Evolutionary conservation across 2,329 filamentous ascomycete genomes (phyloP).

Genomic region (Pezicula neosporulosa): DNA sequence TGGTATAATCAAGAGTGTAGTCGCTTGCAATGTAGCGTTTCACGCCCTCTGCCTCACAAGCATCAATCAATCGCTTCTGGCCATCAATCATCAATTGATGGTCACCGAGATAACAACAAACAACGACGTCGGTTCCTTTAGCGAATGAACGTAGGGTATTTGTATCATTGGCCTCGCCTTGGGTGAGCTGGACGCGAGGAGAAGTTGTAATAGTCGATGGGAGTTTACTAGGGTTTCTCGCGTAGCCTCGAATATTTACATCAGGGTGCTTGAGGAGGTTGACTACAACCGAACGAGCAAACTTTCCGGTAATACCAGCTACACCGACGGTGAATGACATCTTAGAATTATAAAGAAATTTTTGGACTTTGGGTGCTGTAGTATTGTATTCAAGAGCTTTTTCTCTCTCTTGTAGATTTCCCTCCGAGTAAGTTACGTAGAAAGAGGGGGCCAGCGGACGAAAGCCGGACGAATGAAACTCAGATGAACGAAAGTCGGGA

Average conservation of each 20-base stretch:
- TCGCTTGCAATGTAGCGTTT: constrained; percentile 37
- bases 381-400: too few species aligned
- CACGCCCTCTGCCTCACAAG: constrained; percentile 30
- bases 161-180: constrained; percentile 2
- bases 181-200: background rate
- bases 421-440: too few species aligned
- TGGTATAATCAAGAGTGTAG: constrained; percentile 35
- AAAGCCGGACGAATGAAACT: too few species aligned
- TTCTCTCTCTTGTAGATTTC: too few species aligned
- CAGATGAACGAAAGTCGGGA: too few species aligned
- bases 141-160: background rate
- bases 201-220: background rate
- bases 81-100: constrained; percentile 33
- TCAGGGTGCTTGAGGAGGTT: background rate
- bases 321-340: constrained; percentile 3
- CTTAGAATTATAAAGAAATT: background rate
- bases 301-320: constrained; percentile 5
- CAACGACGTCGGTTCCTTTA: background rate
- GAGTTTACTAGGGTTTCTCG: constrained; percentile 3
- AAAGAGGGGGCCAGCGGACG: too few species aligned
- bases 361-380: too few species aligned
- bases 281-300: background rate
- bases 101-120: constrained; percentile 5
- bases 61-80: constrained; percentile 37
- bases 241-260: background rate